phyloP scores from a whole-genome alignment of 2,329 filamentous ascomycete species.

The Aureobasidium sp. region DNA sequence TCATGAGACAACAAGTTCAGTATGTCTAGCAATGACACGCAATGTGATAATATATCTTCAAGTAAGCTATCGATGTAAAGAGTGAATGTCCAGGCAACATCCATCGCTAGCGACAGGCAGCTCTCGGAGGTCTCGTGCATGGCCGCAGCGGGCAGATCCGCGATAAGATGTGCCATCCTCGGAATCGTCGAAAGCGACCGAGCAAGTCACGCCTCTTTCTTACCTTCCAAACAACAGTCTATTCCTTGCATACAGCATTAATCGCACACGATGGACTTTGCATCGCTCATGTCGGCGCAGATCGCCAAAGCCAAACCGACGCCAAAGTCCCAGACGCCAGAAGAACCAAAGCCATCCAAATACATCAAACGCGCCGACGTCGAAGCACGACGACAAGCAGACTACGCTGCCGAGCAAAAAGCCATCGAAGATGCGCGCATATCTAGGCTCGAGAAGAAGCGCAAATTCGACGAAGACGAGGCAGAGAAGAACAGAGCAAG shows the following conservation, averaged over 20 bases:
- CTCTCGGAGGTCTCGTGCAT: background rate
- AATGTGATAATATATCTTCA: background rate
- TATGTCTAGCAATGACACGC: too few relatives aligned
- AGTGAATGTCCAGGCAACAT: too few relatives aligned
- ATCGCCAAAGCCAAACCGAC: conserved; percentile 70
- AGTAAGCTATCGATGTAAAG: background rate
- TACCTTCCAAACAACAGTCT: background rate
- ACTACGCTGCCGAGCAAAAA: conserved; percentile 76
- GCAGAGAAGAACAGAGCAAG: conserved; percentile 60
- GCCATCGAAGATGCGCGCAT: conserved; percentile 64
- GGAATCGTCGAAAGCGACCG: background rate
- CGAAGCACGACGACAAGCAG: conserved; percentile 72
- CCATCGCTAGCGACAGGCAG: too few relatives aligned
- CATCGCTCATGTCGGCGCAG: conserved; percentile 84
- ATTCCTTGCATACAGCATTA: background rate
- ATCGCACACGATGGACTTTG: conserved; percentile 79
- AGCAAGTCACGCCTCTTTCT: background rate
- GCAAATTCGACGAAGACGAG: conserved; percentile 82
- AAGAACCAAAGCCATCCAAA: conserved; percentile 51
- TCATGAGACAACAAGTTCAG: too few relatives aligned
- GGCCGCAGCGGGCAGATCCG: conserved; percentile 7
- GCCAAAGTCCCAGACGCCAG: conserved; percentile 29
- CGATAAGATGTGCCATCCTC: conserved; percentile 1
- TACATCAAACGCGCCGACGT: conserved; percentile 79
- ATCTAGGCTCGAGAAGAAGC: conserved; percentile 66